Conservation (phyloP, 345 rosid genomes). For the Heritiera littoralis region DNA sequence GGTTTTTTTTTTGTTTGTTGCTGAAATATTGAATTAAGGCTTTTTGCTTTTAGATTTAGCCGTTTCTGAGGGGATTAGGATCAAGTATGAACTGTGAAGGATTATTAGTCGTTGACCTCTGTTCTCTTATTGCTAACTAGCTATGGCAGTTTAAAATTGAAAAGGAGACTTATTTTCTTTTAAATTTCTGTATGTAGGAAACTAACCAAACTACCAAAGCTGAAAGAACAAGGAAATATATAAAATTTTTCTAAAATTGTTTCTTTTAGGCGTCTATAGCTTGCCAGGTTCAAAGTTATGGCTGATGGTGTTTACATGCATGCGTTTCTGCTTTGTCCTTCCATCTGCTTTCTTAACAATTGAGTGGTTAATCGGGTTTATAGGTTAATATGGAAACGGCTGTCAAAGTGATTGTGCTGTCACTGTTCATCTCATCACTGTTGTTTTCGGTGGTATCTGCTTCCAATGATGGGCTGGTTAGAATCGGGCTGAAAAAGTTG, state of each 20-base stretch:
- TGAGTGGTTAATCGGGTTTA: not conserved
- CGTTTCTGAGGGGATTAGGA: not conserved
- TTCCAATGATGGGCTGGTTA: constrained; percentile 51
- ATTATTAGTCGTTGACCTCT: not conserved
- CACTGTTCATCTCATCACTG: constrained; percentile 45
- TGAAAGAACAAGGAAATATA: not conserved
- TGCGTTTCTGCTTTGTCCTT: constrained; percentile 8
- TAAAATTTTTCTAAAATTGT: not conserved
- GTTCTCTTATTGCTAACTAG: not conserved
- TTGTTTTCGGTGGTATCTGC: constrained; percentile 44
- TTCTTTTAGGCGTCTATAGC: not conserved
- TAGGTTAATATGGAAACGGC: constrained; percentile 56
- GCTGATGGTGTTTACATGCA: not conserved
- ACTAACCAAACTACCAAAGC: not conserved
- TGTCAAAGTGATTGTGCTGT: constrained; percentile 31
- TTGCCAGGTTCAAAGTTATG: not conserved
- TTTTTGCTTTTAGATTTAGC: not conserved
- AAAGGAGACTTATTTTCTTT: not conserved
- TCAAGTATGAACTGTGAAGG: not conserved
- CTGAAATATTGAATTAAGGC: not conserved
- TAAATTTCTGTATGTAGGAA: not conserved
- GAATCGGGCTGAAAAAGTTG: constrained; percentile 71
- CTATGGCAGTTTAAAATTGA: not conserved
- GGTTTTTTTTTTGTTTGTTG: not conserved
- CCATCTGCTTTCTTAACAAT: not conserved